Evolutionary conservation across 129 eudicot genomes (phyloP), one percentile per base, ranked within the genome.

Genomic region (Centella asiatica): DNA sequence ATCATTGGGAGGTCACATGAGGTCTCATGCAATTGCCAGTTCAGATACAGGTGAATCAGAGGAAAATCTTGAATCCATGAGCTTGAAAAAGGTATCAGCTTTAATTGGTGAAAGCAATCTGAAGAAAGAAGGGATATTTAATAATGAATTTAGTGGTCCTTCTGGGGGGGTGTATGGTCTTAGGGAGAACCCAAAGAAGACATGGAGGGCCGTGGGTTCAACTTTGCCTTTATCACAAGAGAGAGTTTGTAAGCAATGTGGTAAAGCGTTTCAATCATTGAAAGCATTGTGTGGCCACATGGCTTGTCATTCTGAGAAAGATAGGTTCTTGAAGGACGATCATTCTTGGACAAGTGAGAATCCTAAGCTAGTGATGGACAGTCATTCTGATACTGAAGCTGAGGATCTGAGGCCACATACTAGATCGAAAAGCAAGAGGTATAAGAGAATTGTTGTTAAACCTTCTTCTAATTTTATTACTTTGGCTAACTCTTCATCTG

Each of bases 221-320:
- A 72, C 64, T 50, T 59, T 76, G 50, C 77, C 85, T 23, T 69
- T 69, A 62, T 78, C 78, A 40, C 83, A 75, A 60, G 97, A 85
- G 73, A 73, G 70, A 52, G 36, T 85, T 65, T 89, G 97, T 49
- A 86, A 86, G 70, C 95, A 90, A 86, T 86, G 97, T 79, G 97
- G 97, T 10, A 90, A 86, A 84, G 94, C 77, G 65, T 86, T 90
- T 76, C 89, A 77, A 17, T 86, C 95, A 23, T 26, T 86, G 58
- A 90, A 90, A 63, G 97, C 95, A 42, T 65, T 90, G 71, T 90
- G 97, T 86, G 97, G 97, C 32, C 97, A 90, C 63, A 90, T 90
- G 97, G 93, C 95, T 77, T 86, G 79, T 48, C 97, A 90, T 47
- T 83, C 97, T 25, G 94, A 76, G n/a, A 86, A 67, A 72, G 97